Evolutionary conservation across 768 basidiomycete species (phyloP).

Genomic region (Mycena galericulata): DNA sequence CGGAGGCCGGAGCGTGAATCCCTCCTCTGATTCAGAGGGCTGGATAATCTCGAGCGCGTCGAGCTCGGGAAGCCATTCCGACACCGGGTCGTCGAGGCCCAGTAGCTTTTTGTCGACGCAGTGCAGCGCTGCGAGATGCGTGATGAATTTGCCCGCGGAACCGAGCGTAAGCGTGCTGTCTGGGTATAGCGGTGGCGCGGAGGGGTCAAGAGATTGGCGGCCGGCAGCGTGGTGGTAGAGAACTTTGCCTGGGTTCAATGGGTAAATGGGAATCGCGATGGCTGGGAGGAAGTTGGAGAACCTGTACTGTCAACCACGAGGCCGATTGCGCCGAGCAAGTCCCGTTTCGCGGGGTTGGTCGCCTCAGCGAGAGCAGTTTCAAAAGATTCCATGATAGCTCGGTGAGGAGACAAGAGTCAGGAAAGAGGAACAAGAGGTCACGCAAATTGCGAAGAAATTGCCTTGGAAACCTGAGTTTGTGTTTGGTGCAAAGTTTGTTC

Average conservation of each 20-base stretch:
- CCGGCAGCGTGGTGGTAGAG: slow-evolving; percentile 30
- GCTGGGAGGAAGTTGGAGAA: not conserved
- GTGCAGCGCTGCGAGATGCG: slow-evolving; percentile 27
- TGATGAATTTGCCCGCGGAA: slow-evolving; percentile 30
- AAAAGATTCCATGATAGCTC: slow-evolving; percentile 26
- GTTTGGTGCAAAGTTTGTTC: no score
- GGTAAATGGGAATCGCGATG: no score
- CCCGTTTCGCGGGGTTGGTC: slow-evolving; percentile 1
- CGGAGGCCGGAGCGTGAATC: slow-evolving; percentile 17
- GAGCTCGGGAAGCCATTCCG: slow-evolving; percentile 18
- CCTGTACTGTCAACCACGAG: slow-evolving; percentile 24
- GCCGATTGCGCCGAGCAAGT: slow-evolving; percentile 25
- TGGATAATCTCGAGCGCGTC: slow-evolving; percentile 17
- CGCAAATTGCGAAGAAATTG: no score
- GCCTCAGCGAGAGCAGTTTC: slow-evolving; percentile 20
- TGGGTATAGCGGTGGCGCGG: slow-evolving; percentile 9
- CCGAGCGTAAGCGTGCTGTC: slow-evolving; percentile 25
- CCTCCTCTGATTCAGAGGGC: not conserved
- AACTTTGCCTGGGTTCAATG: slow-evolving; percentile 2
- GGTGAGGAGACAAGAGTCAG: no score
- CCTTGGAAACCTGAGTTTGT: no score
- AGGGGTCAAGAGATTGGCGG: slow-evolving; percentile 10
- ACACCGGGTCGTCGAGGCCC: slow-evolving; percentile 22
- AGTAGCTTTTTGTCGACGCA: slow-evolving; percentile 19
- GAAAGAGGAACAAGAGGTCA: no score